Conservation (phyloP, 768 basidiomycete species). For the Russula abietina region DNA sequence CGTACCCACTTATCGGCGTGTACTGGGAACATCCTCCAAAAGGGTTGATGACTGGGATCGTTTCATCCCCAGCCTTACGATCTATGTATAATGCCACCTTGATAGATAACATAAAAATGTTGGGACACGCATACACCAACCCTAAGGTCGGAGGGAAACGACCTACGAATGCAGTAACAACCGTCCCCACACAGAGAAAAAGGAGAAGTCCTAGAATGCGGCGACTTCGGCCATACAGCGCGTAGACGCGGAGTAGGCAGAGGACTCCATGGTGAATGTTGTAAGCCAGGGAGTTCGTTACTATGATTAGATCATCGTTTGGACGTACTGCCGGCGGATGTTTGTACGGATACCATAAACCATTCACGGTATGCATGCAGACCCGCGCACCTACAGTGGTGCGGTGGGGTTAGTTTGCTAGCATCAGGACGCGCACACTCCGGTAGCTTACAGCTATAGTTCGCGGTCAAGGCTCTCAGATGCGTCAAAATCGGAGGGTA, state of each 20-base stretch:
- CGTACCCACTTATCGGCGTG: slow-evolving; percentile 3
- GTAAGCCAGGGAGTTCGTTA: neutral
- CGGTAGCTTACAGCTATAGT: slow-evolving; percentile 8
- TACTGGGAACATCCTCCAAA: slow-evolving; percentile 7
- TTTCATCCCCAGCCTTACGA: neutral
- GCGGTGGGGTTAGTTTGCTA: neutral
- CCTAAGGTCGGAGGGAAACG: neutral
- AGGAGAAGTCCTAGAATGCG: neutral
- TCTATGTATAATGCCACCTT: neutral
- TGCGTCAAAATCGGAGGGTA: too few species aligned
- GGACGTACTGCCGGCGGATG: neutral
- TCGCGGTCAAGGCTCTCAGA: neutral
- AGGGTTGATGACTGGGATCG: neutral
- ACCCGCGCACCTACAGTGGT: slow-evolving; percentile 3
- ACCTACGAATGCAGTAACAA: neutral
- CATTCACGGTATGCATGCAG: neutral
- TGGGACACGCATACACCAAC: neutral
- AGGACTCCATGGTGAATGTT: neutral
- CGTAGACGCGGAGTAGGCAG: slow-evolving; percentile 8
- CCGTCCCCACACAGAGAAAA: neutral
- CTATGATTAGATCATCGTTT: too few species aligned
- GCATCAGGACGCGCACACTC: neutral
- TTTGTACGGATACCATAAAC: neutral
- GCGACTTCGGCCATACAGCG: slow-evolving; percentile 7
- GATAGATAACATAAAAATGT: neutral